Evolutionary conservation across 176 grass and related monocot species (phyloP), one percentile per base, ranked within the genome.

Genomic region (Eremochloa ophiuroides): DNA sequence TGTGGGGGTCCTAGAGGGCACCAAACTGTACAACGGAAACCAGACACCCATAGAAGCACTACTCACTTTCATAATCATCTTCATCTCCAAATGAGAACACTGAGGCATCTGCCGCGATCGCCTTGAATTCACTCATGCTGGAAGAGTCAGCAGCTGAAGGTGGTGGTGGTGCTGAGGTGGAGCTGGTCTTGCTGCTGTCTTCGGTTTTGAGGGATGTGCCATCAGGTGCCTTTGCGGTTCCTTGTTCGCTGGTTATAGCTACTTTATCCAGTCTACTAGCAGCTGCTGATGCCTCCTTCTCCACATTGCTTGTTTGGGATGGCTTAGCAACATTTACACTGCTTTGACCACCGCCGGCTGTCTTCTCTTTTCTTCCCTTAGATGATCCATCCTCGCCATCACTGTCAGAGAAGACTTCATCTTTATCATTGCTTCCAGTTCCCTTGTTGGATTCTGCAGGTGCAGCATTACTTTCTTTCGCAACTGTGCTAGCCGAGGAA

Each of bases 11-110:
- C 47, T 33, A 62, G 65, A 77, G 30, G 71, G 71, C 71, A 71
- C 39, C n/a, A 82, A 65, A 83, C 77, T 93, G 88, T 81, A 97
- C 74, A 77, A 69, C 37, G 35, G 2, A 40, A 83, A 48, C 28
- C 40, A 60, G 65, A 63, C 27, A 62, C 58, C 22, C 14, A 25
- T 67, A 75, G 62, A 33, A 26, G 69, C 8, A 29, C 76, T 79
- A 99, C 71, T 99, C 93, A 16, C 97, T 99, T 78, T 90, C 93
- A 12, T 99, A 99, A 28, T 99, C 93, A 38, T 99, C 96, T 47
- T 99, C 97, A 4, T 99, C 97, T 27, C 97, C 93, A 18, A 96
- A 99, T 4, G 91, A 93, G 62, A 96, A 99, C 42, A 99, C 91
- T 0, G 93, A 99, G 44, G 93, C 91, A 66, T 99, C 93, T 71